Conservation (phyloP, 306 rosid genomes). For the Notholithocarpus densiflorus region DNA sequence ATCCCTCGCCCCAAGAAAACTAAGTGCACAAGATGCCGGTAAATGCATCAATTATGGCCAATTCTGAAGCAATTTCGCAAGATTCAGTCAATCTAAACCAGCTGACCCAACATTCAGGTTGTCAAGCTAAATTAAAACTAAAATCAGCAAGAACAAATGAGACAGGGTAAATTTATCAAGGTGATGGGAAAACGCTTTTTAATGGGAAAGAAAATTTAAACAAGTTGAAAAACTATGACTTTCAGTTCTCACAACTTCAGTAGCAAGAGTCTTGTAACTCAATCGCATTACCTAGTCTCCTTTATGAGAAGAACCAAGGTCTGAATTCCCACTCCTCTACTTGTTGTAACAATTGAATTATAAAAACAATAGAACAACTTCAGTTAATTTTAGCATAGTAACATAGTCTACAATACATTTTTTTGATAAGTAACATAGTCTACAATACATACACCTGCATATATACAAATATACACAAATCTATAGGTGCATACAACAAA, state of each 20-base stretch:
- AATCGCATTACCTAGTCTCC: too few relatives aligned
- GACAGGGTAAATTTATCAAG: not conserved
- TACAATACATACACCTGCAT: not conserved
- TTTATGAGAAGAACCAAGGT: too few relatives aligned
- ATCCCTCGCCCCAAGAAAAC: not conserved
- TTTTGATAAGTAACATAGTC: too few relatives aligned
- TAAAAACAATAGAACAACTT: not conserved
- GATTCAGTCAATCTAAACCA: constrained; percentile 10
- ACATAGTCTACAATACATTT: not conserved
- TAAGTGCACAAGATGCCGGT: not conserved
- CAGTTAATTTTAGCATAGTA: not conserved
- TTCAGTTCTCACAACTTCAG: not conserved
- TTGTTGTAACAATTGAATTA: too few relatives aligned
- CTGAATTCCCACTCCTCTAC: too few relatives aligned
- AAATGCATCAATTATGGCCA: constrained; percentile 1
- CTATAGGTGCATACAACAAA: not conserved
- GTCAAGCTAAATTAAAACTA: not conserved
- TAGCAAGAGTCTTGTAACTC: too few relatives aligned
- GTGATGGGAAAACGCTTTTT: not conserved
- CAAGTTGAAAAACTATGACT: not conserved
- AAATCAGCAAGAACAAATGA: not conserved
- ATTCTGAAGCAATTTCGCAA: constrained; percentile 13
- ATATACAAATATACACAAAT: not conserved
- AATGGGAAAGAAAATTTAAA: not conserved
- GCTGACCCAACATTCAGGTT: constrained; percentile 3